Conservation (phyloP, 2,329 filamentous ascomycete genomes). For the Arthrobotrys pseudoclavata region DNA sequence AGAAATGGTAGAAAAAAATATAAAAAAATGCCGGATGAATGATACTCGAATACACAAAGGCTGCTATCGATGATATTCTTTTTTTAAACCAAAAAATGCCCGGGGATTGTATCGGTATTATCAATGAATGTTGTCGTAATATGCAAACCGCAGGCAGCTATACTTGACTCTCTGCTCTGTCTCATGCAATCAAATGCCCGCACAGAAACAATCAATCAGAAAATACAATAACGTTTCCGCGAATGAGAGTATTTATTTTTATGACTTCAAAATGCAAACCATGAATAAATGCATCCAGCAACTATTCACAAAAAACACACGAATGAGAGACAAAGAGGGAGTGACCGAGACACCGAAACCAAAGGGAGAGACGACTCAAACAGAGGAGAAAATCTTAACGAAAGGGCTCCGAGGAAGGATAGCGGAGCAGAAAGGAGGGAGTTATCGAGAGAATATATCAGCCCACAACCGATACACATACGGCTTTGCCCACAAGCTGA, state of each 20-base stretch:
- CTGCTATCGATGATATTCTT: neutral
- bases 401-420: constrained; percentile 32
- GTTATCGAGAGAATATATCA: constrained; percentile 57
- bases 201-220: constrained; percentile 13
- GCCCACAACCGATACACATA: constrained; percentile 3
- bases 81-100: neutral
- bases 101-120: neutral
- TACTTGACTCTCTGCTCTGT: neutral
- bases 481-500: constrained; percentile 16
- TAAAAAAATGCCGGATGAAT: neutral
- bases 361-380: constrained; percentile 6
- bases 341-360: constrained; percentile 22
- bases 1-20: constrained; percentile 10
- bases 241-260: constrained; percentile 39
- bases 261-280: constrained; percentile 1
- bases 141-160: constrained; percentile 29
- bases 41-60: constrained; percentile 5
- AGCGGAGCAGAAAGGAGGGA: constrained; percentile 58
- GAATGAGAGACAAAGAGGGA: constrained; percentile 27
- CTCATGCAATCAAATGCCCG: constrained; percentile 21
- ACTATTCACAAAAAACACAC: constrained; percentile 7
- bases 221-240: neutral
- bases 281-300: constrained; percentile 27
- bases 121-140: constrained; percentile 43
- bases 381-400: constrained; percentile 2